Conservation (phyloP, 176 grass and related monocot genomes). For the Musa beccarii region DNA sequence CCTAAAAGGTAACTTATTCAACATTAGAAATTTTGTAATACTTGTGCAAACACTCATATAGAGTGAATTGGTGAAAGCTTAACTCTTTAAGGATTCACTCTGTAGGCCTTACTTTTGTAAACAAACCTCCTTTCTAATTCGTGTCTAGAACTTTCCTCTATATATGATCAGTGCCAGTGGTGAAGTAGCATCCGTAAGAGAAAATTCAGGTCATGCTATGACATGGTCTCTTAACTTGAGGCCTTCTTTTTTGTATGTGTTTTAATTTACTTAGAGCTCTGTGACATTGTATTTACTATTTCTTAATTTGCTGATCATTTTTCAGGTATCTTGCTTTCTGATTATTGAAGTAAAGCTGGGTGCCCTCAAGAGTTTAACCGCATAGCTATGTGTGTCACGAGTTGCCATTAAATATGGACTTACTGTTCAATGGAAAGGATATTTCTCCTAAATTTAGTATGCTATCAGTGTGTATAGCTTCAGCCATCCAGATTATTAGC, state of each 20-base stretch:
- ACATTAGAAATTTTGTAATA: no score
- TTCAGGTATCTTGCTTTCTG: background rate
- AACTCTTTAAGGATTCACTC: no score
- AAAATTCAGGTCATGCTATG: background rate
- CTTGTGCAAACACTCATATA: no score
- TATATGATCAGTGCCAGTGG: no score
- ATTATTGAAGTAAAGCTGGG: background rate
- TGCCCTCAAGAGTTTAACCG: background rate
- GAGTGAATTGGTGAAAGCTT: no score
- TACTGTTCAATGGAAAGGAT: background rate
- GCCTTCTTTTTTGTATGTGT: background rate
- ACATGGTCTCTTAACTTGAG: background rate
- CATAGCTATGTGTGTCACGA: background rate
- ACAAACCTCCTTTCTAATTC: background rate
- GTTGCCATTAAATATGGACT: background rate
- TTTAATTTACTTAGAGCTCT: background rate
- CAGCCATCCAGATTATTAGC: background rate
- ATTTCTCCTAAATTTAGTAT: background rate
- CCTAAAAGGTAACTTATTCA: no score
- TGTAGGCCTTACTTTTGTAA: no score
- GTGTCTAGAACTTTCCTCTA: background rate
- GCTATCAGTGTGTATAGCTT: background rate
- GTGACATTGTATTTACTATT: background rate
- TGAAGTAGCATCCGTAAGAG: no score
- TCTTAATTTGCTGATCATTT: background rate